Conservation (phyloP, 805 yeast species). For the Nakazawaea molendinolei region DNA sequence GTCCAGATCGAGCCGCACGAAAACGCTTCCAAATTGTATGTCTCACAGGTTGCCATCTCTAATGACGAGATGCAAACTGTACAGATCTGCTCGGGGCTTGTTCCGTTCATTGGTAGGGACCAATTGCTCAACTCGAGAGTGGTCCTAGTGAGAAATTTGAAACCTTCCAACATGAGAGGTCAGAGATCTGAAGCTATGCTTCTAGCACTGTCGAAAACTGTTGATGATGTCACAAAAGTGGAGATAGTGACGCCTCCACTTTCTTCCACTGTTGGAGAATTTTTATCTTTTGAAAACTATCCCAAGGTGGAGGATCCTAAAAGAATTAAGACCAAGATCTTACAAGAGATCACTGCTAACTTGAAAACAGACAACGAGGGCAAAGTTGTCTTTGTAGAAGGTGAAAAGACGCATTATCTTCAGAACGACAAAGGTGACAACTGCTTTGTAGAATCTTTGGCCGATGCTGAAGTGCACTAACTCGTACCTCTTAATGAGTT, state of each 20-base stretch:
- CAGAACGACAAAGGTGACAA: constrained; percentile 10
- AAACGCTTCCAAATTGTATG: constrained; percentile 53
- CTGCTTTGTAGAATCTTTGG: constrained; percentile 15
- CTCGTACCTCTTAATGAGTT: too few relatives aligned
- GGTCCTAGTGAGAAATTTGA: constrained; percentile 51
- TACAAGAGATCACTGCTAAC: constrained; percentile 26
- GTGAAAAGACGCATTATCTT: constrained; percentile 6
- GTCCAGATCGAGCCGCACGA: constrained; percentile 40
- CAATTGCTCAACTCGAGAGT: constrained; percentile 34
- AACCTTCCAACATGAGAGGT: constrained; percentile 59
- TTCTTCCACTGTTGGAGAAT: constrained; percentile 30
- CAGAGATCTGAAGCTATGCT: constrained; percentile 59
- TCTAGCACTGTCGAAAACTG: constrained; percentile 39
- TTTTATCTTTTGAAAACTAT: constrained; percentile 29
- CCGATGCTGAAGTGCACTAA: constrained; percentile 7
- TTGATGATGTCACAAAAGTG: constrained; percentile 22
- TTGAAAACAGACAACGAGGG: constrained; percentile 26
- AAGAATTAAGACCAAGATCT: constrained; percentile 27
- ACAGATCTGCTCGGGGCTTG: constrained; percentile 57
- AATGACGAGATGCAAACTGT: constrained; percentile 14
- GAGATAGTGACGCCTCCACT: constrained; percentile 43
- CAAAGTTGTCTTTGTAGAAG: constrained; percentile 24
- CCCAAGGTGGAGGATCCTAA: constrained; percentile 14
- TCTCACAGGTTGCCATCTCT: constrained; percentile 38
- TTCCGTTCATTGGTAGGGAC: constrained; percentile 32